These are phyloP conservation scores for Ganoderma leucocontextum DNA, from an alignment of 1,284 basidiomycete genomes.

Conservation along the genomic window DNA sequence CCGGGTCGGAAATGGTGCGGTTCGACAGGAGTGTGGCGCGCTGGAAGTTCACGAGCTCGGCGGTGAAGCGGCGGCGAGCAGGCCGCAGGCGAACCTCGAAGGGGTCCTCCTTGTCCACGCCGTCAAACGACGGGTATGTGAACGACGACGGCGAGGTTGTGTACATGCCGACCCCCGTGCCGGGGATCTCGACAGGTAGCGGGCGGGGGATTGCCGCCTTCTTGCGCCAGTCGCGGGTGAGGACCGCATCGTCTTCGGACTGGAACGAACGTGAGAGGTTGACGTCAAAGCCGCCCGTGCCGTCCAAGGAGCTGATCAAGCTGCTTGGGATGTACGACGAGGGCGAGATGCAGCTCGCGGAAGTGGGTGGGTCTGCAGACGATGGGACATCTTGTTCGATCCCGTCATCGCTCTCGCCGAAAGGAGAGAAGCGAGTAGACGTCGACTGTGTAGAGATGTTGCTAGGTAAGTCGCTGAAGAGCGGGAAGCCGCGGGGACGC, in stretches of 20 bases:
- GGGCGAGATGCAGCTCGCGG: slow-evolving; percentile 38
- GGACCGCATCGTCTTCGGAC: slow-evolving; percentile 60
- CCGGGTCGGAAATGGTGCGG: slow-evolving; percentile 53
- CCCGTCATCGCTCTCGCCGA: slow-evolving; percentile 52
- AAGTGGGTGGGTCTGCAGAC: slow-evolving; percentile 28
- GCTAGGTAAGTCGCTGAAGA: slow-evolving; percentile 50
- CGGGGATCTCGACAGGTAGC: slow-evolving; percentile 40
- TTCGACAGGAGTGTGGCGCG: slow-evolving; percentile 44
- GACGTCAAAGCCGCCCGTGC: slow-evolving; percentile 32
- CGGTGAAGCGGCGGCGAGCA: slow-evolving; percentile 35
- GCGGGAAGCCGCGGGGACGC: slow-evolving; percentile 49
- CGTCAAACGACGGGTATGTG: slow-evolving; percentile 42
- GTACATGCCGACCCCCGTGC: slow-evolving; percentile 35
- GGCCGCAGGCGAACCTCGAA: slow-evolving; percentile 54
- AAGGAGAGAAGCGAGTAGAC: slow-evolving; percentile 57
- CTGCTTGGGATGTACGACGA: slow-evolving; percentile 64
- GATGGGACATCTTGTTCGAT: slow-evolving; percentile 15
- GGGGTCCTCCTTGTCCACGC: slow-evolving; percentile 44
- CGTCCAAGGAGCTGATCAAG: slow-evolving; percentile 65
- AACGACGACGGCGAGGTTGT: slow-evolving; percentile 47
- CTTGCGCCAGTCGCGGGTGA: slow-evolving; percentile 60
- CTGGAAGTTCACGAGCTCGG: slow-evolving; percentile 46
- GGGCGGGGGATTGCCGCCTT: slow-evolving; percentile 34
- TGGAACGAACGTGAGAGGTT: slow-evolving; percentile 60
- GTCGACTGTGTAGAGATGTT: slow-evolving; percentile 39